A percentile compares a stretch with the other conserved stretches of the same genome.
These are phyloP conservation scores for Phaseolus coccineus DNA, from an alignment of 331 rosid genomes.

Conservation along the genomic window DNA sequence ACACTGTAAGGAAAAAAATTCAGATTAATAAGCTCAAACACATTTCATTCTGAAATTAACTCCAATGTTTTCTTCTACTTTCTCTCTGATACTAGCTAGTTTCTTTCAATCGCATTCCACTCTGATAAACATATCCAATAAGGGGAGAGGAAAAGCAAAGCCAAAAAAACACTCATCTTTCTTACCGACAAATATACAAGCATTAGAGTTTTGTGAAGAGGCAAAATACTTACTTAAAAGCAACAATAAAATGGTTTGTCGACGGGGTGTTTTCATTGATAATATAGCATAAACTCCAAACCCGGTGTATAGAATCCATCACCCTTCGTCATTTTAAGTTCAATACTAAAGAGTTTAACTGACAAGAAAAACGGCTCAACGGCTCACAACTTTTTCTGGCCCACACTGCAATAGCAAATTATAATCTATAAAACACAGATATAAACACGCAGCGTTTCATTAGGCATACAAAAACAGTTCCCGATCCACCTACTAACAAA, in stretches of 20 bases:
- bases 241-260: not conserved
- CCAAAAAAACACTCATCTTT: not conserved
- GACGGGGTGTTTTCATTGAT: not conserved
- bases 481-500: too few relatives aligned
- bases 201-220: not conserved
- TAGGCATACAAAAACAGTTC: not conserved
- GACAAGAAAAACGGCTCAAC: not conserved
- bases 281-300: not conserved
- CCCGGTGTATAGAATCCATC: conserved; percentile 2
- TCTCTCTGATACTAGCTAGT: not conserved
- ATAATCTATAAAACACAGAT: not conserved
- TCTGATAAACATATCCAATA: not conserved
- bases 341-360: not conserved
- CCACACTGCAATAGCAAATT: not conserved
- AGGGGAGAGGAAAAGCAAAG: not conserved
- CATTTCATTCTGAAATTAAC: not conserved
- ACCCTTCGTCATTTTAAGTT: conserved; percentile 11
- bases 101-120: not conserved
- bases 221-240: not conserved
- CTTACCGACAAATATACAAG: not conserved
- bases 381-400: not conserved
- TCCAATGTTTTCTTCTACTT: not conserved
- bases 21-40: not conserved
- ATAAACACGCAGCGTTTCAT: not conserved
- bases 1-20: not conserved